phyloP scores from a whole-genome alignment of 2,329 filamentous ascomycete genomes.

The Colletotrichum eleusines region DNA sequence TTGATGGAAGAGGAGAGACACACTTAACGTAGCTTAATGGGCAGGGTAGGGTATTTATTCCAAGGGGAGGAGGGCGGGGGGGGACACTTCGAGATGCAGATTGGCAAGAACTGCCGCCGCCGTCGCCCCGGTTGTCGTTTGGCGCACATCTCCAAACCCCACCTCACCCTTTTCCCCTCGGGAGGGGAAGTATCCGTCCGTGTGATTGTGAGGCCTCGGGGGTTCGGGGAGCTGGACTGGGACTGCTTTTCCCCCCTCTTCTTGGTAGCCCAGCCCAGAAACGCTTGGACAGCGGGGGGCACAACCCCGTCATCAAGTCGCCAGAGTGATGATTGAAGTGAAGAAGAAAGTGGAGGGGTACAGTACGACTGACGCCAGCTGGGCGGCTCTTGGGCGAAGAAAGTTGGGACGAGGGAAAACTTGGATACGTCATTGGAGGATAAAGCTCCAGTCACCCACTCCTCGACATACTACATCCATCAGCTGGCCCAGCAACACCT shows the following conservation, averaged over 20 bases:
- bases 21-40: slow-evolving; percentile 34
- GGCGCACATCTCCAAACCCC: slow-evolving; percentile 37
- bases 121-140: slow-evolving; percentile 10
- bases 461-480: too few species aligned
- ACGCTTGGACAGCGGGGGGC: slow-evolving; percentile 28
- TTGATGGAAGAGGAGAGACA: slow-evolving; percentile 39
- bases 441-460: background rate
- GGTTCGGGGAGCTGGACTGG: slow-evolving; percentile 35
- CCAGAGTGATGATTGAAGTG: slow-evolving; percentile 14
- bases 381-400: slow-evolving; percentile 22
- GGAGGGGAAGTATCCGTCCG: slow-evolving; percentile 20
- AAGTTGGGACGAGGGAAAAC: background rate
- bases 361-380: slow-evolving; percentile 27
- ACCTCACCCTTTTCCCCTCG: slow-evolving; percentile 25
- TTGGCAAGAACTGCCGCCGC: slow-evolving; percentile 33
- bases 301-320: slow-evolving; percentile 26
- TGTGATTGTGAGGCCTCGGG: slow-evolving; percentile 24
- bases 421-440: slow-evolving; percentile 33
- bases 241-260: background rate
- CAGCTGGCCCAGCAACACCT: background rate
- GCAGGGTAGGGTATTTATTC: slow-evolving; percentile 41
- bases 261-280: slow-evolving; percentile 5
- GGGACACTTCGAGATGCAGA: slow-evolving; percentile 18
- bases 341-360: slow-evolving; percentile 17
- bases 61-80: slow-evolving; percentile 20